Evolutionary conservation across 2,329 filamentous ascomycete species (phyloP).

Genomic region (Epichloe brachyelytri): DNA sequence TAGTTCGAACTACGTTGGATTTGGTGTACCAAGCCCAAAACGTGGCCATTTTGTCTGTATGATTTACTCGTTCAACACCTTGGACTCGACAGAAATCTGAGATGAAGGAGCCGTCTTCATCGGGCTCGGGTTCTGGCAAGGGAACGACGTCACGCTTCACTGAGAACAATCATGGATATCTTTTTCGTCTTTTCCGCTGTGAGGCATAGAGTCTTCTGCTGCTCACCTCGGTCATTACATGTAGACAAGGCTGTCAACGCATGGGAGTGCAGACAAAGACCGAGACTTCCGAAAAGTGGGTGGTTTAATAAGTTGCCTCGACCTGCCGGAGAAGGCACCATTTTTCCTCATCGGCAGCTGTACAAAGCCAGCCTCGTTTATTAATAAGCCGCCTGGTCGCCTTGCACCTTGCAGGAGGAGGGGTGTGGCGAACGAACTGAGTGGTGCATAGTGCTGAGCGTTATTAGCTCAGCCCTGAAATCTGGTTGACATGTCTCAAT

Average conservation of each 20-base stretch:
- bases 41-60: too few relatives aligned
- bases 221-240: neutral
- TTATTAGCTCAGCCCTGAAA: too few relatives aligned
- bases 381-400: neutral
- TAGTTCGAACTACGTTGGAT: neutral
- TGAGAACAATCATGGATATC: too few relatives aligned
- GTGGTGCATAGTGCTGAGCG: neutral
- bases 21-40: too few relatives aligned
- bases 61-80: too few relatives aligned
- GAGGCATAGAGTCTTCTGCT: neutral
- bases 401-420: neutral
- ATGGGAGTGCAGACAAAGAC: neutral
- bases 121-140: too few relatives aligned
- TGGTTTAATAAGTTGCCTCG: neutral
- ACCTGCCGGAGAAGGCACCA: too few relatives aligned
- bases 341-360: neutral
- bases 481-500: too few relatives aligned
- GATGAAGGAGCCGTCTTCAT: too few relatives aligned
- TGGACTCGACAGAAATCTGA: too few relatives aligned
- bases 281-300: neutral
- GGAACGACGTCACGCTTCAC: too few relatives aligned
- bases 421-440: neutral
- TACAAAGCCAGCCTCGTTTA: neutral
- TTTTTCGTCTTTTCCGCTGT: too few relatives aligned
- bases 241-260: neutral